Evolutionary conservation across 345 rosid species (phyloP).

Genomic region (Lumnitzera racemosa): DNA sequence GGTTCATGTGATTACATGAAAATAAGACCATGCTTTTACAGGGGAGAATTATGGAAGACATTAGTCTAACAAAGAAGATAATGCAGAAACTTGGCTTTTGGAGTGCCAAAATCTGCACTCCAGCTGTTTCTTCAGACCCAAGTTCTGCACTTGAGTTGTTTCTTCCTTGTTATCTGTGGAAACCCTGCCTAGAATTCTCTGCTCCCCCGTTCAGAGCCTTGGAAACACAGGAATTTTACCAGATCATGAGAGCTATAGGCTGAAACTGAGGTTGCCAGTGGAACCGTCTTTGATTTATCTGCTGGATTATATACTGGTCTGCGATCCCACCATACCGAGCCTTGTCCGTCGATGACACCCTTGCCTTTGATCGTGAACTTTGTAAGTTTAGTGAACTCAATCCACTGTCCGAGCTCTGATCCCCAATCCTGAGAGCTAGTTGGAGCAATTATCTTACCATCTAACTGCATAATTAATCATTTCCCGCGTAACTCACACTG

Average conservation of each 20-base stretch:
- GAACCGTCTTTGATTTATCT: conserved; percentile 14
- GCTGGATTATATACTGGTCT: conserved; percentile 24
- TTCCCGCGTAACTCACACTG: neutral
- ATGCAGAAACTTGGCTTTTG: too few relatives aligned
- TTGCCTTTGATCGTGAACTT: conserved; percentile 57
- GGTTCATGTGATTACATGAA: neutral
- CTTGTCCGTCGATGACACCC: conserved; percentile 75
- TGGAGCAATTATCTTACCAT: conserved; percentile 78
- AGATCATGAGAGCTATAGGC: conserved; percentile 12
- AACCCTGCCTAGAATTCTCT: too few relatives aligned
- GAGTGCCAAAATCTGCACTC: too few relatives aligned
- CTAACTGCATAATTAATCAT: conserved; percentile 39
- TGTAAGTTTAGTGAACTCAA: conserved; percentile 53
- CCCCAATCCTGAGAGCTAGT: conserved; percentile 58
- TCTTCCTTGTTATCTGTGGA: too few relatives aligned
- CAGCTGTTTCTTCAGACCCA: too few relatives aligned
- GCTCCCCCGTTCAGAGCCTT: too few relatives aligned
- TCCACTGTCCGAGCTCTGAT: conserved; percentile 63
- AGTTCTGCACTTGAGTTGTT: too few relatives aligned
- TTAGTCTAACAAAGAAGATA: too few relatives aligned
- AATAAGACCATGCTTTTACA: neutral
- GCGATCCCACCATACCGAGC: conserved; percentile 76
- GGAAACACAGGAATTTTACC: conserved; percentile 10
- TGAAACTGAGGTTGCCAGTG: conserved; percentile 7
- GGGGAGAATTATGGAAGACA: neutral